A percentile compares a stretch with the other conserved stretches of the same genome.
Conservation (phyloP, 2,329 filamentous ascomycete species). For the Pyricularia pennisetigena region DNA sequence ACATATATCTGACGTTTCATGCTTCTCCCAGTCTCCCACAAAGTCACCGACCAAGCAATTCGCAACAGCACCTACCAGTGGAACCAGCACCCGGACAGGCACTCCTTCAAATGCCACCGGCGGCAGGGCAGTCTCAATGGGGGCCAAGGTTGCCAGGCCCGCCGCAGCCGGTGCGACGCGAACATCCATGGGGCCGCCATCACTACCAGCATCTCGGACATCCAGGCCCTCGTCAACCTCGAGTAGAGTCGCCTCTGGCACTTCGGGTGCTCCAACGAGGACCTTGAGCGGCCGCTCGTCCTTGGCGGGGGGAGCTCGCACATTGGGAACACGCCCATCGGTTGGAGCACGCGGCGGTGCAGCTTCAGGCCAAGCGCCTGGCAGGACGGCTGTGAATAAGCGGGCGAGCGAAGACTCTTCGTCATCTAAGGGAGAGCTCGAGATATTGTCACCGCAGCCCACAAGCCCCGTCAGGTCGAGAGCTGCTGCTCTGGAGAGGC, state of each 20-base stretch:
- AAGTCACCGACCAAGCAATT: slow-evolving; percentile 75
- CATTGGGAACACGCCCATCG: slow-evolving; percentile 23
- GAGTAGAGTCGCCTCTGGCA: neutral
- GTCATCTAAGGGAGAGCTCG: slow-evolving; percentile 31
- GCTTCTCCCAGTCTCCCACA: slow-evolving; percentile 51
- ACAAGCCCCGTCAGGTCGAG: slow-evolving; percentile 40
- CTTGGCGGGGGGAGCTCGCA: slow-evolving; percentile 19
- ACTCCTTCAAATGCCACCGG: slow-evolving; percentile 50
- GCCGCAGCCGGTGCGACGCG: slow-evolving; percentile 41
- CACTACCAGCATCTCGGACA: slow-evolving; percentile 32
- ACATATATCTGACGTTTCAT: slow-evolving; percentile 12
- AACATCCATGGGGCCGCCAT: slow-evolving; percentile 59
- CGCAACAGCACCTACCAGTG: slow-evolving; percentile 41
- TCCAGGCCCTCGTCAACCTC: slow-evolving; percentile 32
- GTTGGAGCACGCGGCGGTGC: slow-evolving; percentile 11
- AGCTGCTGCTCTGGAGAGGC: slow-evolving; percentile 40
- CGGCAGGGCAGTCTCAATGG: slow-evolving; percentile 24
- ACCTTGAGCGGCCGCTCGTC: slow-evolving; percentile 31
- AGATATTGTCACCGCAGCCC: slow-evolving; percentile 37
- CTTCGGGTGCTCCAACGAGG: slow-evolving; percentile 20
- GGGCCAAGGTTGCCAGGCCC: slow-evolving; percentile 39
- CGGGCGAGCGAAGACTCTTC: slow-evolving; percentile 23
- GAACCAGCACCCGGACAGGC: slow-evolving; percentile 50
- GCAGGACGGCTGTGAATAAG: slow-evolving; percentile 26
- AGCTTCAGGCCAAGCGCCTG: slow-evolving; percentile 34